phyloP scores from a whole-genome alignment of 805 yeast genomes.

The Candida piceae region DNA sequence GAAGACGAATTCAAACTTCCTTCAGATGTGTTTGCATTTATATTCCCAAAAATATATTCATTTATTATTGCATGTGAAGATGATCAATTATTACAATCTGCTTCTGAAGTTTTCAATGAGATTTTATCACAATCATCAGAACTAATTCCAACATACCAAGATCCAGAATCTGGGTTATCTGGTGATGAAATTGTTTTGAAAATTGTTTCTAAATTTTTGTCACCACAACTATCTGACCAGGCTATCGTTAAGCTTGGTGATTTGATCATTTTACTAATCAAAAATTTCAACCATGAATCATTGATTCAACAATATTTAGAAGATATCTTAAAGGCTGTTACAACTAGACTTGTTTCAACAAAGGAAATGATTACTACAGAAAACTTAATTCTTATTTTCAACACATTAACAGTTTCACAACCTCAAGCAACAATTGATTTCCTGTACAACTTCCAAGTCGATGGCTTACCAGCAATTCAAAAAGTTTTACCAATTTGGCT shows the following conservation, averaged over 20 bases:
- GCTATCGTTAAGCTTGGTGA: slow-evolving; percentile 79
- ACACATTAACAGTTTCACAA: slow-evolving; percentile 60
- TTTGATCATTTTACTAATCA: slow-evolving; percentile 27
- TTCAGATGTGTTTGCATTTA: slow-evolving; percentile 32
- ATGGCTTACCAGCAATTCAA: slow-evolving; percentile 39
- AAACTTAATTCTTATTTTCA: slow-evolving; percentile 70
- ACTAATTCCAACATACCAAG: slow-evolving; percentile 29
- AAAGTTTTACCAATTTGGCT: slow-evolving; percentile 77
- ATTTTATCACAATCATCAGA: slow-evolving; percentile 42
- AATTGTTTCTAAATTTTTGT: slow-evolving; percentile 62
- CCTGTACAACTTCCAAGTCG: slow-evolving; percentile 37
- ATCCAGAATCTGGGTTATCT: slow-evolving; percentile 32
- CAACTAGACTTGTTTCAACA: slow-evolving; percentile 59
- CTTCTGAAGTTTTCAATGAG: slow-evolving; percentile 68
- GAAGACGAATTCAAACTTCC: slow-evolving; percentile 16
- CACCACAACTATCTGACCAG: slow-evolving; percentile 67
- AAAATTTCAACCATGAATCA: slow-evolving; percentile 30
- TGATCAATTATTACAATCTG: slow-evolving; percentile 70
- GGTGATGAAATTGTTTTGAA: slow-evolving; percentile 57
- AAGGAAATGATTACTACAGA: slow-evolving; percentile 70
- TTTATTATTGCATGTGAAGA: slow-evolving; percentile 50
- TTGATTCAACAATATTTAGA: slow-evolving; percentile 39
- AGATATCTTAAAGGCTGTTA: slow-evolving; percentile 69
- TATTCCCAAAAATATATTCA: slow-evolving; percentile 39
- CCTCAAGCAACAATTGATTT: slow-evolving; percentile 61